Conservation (phyloP, 1,284 basidiomycete genomes). For the Ceraceosorus bombacis region DNA sequence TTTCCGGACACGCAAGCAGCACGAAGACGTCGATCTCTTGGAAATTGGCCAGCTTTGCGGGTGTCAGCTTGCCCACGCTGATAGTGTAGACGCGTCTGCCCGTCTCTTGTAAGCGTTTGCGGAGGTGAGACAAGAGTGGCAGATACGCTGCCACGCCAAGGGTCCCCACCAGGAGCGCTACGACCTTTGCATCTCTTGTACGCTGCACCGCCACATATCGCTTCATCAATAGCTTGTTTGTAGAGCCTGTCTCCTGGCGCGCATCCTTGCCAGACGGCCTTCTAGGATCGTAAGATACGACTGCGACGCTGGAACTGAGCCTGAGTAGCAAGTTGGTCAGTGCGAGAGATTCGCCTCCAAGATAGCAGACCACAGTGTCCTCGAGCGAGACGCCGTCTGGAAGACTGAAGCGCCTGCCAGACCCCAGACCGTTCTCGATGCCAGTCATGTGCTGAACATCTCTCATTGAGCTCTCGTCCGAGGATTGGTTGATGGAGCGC, state of each 20-base stretch:
- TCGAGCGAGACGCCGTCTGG: conserved; percentile 23
- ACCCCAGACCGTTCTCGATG: neutral
- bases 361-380: conserved; percentile 59
- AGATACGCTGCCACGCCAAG: conserved; percentile 61
- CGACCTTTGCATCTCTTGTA: conserved; percentile 83
- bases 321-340: conserved; percentile 68
- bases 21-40: conserved; percentile 94
- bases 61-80: conserved; percentile 89
- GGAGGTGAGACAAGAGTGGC: conserved; percentile 26
- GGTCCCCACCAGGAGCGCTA: conserved; percentile 90
- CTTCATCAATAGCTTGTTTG: conserved; percentile 79
- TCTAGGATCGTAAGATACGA: conserved; percentile 69
- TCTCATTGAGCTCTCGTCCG: conserved; percentile 8
- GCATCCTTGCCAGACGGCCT: conserved; percentile 9
- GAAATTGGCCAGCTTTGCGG: conserved; percentile 91
- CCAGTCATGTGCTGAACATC: neutral
- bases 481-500: conserved; percentile 34
- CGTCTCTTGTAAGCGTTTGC: conserved; percentile 17
- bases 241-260: conserved; percentile 56
- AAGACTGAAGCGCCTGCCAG: conserved; percentile 18
- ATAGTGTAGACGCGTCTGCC: conserved; percentile 65
- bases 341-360: conserved; percentile 73
- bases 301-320: conserved; percentile 35
- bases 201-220: conserved; percentile 80
- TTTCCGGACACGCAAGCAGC: conserved; percentile 87